phyloP scores from a whole-genome alignment of 2,329 filamentous ascomycete genomes.

The Phialocephala sp. region DNA sequence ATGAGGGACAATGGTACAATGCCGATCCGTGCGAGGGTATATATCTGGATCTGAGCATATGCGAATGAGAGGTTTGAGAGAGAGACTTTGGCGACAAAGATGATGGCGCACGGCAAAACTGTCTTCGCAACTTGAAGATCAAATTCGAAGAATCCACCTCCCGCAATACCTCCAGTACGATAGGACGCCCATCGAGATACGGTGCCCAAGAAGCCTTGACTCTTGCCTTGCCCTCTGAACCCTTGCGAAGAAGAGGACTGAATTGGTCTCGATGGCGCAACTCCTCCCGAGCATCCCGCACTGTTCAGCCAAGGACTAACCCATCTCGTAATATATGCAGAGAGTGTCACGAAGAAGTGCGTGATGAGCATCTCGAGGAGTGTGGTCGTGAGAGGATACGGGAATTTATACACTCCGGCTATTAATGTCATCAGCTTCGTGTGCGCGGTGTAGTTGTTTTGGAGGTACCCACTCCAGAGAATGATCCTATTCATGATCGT shows the following conservation, averaged over 20 bases:
- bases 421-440: slow-evolving; percentile 40
- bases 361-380: slow-evolving; percentile 56
- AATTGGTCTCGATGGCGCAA: slow-evolving; percentile 51
- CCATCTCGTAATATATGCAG: slow-evolving; percentile 53
- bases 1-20: slow-evolving; percentile 55
- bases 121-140: slow-evolving; percentile 53
- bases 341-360: slow-evolving; percentile 53
- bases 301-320: slow-evolving; percentile 47
- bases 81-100: slow-evolving; percentile 56
- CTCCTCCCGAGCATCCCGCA: slow-evolving; percentile 48
- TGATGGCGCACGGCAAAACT: slow-evolving; percentile 53
- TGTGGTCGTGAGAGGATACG: slow-evolving; percentile 57
- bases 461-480: slow-evolving; percentile 49
- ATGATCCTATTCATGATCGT: slow-evolving; percentile 58
- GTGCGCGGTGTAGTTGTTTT: slow-evolving; percentile 40
- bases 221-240: slow-evolving; percentile 39
- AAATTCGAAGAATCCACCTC: slow-evolving; percentile 60
- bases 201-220: slow-evolving; percentile 38
- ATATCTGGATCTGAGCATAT: slow-evolving; percentile 57
- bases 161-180: slow-evolving; percentile 53
- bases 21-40: slow-evolving; percentile 56
- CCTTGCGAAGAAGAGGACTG: slow-evolving; percentile 36
- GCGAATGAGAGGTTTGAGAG: slow-evolving; percentile 60
- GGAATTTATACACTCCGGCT: slow-evolving; percentile 56
- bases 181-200: slow-evolving; percentile 39